phyloP scores from a whole-genome alignment of 345 rosid species.

The Populus simonii region DNA sequence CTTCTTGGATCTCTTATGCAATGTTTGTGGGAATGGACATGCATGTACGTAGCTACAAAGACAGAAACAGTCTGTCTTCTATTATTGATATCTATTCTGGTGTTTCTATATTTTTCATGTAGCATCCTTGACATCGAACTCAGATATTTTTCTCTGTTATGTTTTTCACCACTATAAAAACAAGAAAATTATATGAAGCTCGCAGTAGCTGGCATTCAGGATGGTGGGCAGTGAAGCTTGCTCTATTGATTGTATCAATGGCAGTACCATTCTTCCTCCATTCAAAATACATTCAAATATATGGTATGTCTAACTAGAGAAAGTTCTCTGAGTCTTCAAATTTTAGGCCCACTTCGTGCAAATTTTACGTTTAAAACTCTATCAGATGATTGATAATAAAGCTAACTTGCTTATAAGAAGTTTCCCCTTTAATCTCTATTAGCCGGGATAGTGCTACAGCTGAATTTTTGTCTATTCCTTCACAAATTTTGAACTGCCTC shows the following conservation, averaged over 20 bases:
- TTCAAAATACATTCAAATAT: slow-evolving; percentile 53
- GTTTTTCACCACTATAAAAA: slow-evolving; percentile 58
- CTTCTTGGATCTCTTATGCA: no score
- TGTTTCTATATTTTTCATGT: background rate
- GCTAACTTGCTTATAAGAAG: no score
- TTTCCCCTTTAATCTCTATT: no score
- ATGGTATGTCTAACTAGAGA: slow-evolving; percentile 45
- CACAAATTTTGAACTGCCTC: background rate
- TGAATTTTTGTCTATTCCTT: background rate
- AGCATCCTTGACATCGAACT: slow-evolving; percentile 39
- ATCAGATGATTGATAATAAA: background rate
- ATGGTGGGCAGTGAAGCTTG: slow-evolving; percentile 58
- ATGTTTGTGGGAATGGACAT: no score
- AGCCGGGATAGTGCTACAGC: background rate
- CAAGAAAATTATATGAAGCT: slow-evolving; percentile 51
- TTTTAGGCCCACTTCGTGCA: background rate
- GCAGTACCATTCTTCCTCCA: slow-evolving; percentile 61
- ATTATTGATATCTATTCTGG: no score
- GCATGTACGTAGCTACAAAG: no score
- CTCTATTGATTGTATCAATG: slow-evolving; percentile 47
- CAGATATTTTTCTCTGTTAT: slow-evolving; percentile 79
- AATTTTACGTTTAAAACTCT: background rate
- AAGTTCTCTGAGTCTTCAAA: background rate
- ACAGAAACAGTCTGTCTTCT: no score
- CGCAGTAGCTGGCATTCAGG: slow-evolving; percentile 72